Evolutionary conservation across 2,329 filamentous ascomycete genomes (phyloP), one percentile per base, ranked within the genome.

Genomic region (Keithomyces neogunnii): DNA sequence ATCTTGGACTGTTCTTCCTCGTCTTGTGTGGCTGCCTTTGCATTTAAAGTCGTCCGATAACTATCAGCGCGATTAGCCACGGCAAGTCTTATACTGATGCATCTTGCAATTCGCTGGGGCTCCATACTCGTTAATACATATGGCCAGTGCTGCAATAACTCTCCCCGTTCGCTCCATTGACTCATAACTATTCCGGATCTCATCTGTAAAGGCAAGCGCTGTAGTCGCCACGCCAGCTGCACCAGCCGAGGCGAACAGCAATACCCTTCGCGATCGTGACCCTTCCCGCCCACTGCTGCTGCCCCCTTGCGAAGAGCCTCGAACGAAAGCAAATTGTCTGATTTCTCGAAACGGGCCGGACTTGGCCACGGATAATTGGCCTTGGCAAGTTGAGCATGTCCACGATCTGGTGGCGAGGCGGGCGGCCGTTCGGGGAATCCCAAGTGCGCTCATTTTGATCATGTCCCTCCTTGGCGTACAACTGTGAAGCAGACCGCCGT

Each of bases 81-180:
- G 4, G 4, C 8, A 3, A 19, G 19, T 19, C 19, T 19, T 9
- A 19, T 33, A 9, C 40, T 5, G 9, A 7, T 1, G 9, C 38
- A 26, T 40, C 5, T 7, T 5, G 19, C n/a, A 26, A 19, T 5
- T 40, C n/a, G 28, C 29, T 3, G 19, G 30, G 40, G 29, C 10
- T 35, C 51, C 67, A 42, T 74, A 95, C 89, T 96, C 92, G 63
- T 92, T 91, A 57, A 97, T 93, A 70, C 87, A 91, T 52, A 95
- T 74, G 11, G 81, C 81, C 60, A 97, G 69, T 31, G 88, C 82
- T 30, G 79, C 75, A 9, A 84, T 83, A 28, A 97, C 92, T 55
- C 92, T 80, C 7, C 87, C 86, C 35, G 87, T 86, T 57, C 92
- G 80, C 70, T 89, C 84, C 2, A 80, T 80, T 9, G 88, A 87